phyloP scores from a whole-genome alignment of 2,329 filamentous ascomycete genomes.

The Seiridium unicorne region DNA sequence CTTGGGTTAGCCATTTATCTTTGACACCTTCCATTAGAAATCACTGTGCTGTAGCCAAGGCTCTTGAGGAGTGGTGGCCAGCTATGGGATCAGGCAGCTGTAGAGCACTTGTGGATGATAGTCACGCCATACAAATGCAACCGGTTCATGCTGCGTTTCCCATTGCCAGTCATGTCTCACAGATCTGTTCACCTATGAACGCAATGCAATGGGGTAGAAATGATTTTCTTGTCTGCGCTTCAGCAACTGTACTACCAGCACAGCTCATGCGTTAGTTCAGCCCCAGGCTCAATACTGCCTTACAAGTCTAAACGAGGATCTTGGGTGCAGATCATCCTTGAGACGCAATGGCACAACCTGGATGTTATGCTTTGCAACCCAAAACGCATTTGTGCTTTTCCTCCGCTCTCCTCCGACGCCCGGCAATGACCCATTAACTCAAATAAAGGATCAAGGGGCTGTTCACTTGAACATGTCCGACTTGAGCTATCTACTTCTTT shows the following conservation, averaged over 20 bases:
- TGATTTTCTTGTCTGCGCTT: not conserved
- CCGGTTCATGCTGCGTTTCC: no score
- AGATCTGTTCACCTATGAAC: no score
- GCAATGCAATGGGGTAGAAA: not conserved
- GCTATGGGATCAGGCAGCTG: no score
- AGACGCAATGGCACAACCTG: not conserved
- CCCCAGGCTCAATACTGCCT: not conserved
- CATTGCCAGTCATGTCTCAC: no score
- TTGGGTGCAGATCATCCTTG: not conserved
- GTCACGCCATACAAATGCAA: no score
- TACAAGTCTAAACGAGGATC: not conserved
- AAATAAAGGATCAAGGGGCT: not conserved
- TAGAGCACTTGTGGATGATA: no score
- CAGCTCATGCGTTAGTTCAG: not conserved
- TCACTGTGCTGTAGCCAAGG: no score
- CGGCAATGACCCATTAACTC: not conserved
- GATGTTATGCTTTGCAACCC: not conserved
- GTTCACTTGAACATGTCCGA: slow-evolving; percentile 6
- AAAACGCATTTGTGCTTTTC: slow-evolving; percentile 1
- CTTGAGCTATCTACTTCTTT: not conserved
- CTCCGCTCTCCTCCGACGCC: not conserved
- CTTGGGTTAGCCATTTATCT: no score
- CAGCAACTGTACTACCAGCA: slow-evolving; percentile 1
- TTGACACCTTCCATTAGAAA: no score
- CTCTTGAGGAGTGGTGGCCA: no score